Conservation (phyloP, 768 basidiomycete species). For the Agaricus subrufescens region DNA sequence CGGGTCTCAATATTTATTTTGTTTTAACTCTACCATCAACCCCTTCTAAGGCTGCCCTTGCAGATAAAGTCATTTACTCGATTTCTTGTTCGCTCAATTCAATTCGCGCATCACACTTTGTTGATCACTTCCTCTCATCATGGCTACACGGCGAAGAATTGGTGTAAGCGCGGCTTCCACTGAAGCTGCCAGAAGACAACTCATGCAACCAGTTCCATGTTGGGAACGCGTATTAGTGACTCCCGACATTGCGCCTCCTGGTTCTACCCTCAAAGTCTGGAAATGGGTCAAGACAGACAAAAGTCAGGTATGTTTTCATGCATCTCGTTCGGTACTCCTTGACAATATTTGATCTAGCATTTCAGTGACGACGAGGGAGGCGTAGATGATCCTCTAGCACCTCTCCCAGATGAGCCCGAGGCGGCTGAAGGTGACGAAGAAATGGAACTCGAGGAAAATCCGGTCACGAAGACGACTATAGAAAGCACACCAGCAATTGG, state of each 20-base stretch:
- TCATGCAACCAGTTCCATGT: slow-evolving; percentile 87
- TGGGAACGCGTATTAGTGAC: slow-evolving; percentile 79
- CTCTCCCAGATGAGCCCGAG: slow-evolving; percentile 75
- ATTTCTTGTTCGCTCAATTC: not conserved
- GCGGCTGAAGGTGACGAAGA: slow-evolving; percentile 74
- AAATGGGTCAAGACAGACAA: slow-evolving; percentile 83
- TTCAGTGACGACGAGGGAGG: slow-evolving; percentile 86
- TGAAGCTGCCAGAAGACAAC: slow-evolving; percentile 74
- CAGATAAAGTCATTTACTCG: slow-evolving; percentile 4
- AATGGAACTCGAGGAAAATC: slow-evolving; percentile 64
- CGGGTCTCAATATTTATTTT: slow-evolving; percentile 55
- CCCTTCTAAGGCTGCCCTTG: not conserved
- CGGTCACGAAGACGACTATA: slow-evolving; percentile 41
- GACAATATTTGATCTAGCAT: slow-evolving; percentile 45
- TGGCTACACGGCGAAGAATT: slow-evolving; percentile 74
- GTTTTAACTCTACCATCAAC: no score
- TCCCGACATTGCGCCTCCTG: slow-evolving; percentile 49
- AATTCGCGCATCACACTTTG: not conserved
- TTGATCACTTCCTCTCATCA: slow-evolving; percentile 21
- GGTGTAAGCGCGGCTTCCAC: slow-evolving; percentile 74
- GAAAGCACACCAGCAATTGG: slow-evolving; percentile 18
- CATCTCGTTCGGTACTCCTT: not conserved
- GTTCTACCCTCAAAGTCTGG: slow-evolving; percentile 59
- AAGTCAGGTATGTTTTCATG: slow-evolving; percentile 49
- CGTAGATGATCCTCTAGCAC: slow-evolving; percentile 74